A percentile compares a stretch with the other conserved stretches of the same genome.
Evolutionary conservation across 495 filamentous ascomycete species (phyloP).

Genomic region (Penicillium antarcticum): DNA sequence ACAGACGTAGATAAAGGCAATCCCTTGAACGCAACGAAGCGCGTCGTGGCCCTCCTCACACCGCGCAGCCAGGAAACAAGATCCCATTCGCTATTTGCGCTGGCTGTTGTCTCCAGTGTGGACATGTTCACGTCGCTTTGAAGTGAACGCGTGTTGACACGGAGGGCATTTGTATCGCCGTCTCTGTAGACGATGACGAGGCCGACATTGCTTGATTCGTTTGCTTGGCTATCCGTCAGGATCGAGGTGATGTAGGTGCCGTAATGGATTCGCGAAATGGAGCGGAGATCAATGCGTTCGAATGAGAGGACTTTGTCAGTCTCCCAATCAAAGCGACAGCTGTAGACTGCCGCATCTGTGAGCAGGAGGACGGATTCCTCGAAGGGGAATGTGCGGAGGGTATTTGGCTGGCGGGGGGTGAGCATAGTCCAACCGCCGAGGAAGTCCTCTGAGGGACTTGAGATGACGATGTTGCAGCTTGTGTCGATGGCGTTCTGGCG

Average conservation of each 20-base stretch:
- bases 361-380: conserved; percentile 83
- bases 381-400: conserved; percentile 63
- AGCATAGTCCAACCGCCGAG: conserved; percentile 81
- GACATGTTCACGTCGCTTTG: conserved; percentile 48
- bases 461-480: conserved; percentile 77
- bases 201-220: conserved; percentile 78
- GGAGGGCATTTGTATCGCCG: conserved; percentile 58
- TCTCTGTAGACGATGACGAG: conserved; percentile 73
- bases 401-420: conserved; percentile 63
- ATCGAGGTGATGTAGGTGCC: conserved; percentile 90
- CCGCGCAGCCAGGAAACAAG: conserved; percentile 42
- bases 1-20: conserved; percentile 37
- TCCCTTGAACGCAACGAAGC: conserved; percentile 57
- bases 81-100: conserved; percentile 31
- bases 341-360: conserved; percentile 80
- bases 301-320: conserved; percentile 89
- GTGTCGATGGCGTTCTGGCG: conserved; percentile 87
- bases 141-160: conserved; percentile 82
- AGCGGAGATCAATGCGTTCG: conserved; percentile 76
- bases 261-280: conserved; percentile 64
- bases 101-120: conserved; percentile 26
- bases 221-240: conserved; percentile 65
- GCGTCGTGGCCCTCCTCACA: conserved; percentile 29
- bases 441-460: conserved; percentile 77
- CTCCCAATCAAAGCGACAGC: conserved; percentile 87